phyloP scores from a whole-genome alignment of 1,284 basidiomycete genomes.

The Butyriboletus appendiculatus region DNA sequence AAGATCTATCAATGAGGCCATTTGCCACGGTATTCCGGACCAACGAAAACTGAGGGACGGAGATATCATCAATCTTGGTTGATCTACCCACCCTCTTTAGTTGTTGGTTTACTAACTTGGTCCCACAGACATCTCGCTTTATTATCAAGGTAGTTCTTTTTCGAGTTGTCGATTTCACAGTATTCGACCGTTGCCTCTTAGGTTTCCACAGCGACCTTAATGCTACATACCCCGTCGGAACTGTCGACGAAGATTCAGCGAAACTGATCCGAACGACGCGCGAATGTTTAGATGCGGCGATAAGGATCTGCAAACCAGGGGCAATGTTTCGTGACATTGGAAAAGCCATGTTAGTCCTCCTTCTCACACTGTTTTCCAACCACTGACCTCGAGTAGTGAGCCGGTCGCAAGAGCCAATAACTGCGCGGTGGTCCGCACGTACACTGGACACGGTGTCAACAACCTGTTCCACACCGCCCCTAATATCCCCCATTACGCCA shows the following conservation, averaged over 20 bases:
- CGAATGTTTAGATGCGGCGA: slow-evolving; percentile 82
- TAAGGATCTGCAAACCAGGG: slow-evolving; percentile 89
- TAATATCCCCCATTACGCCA: slow-evolving; percentile 84
- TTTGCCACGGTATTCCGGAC: slow-evolving; percentile 97
- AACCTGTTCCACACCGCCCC: slow-evolving; percentile 77
- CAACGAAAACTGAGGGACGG: slow-evolving; percentile 83
- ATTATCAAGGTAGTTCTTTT: slow-evolving; percentile 57
- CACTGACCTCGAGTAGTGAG: slow-evolving; percentile 52
- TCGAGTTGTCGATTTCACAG: background rate
- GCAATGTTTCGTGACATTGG: slow-evolving; percentile 84
- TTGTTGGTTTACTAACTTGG: slow-evolving; percentile 13
- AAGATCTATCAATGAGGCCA: slow-evolving; percentile 92
- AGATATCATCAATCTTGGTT: slow-evolving; percentile 93
- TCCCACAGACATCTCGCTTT: slow-evolving; percentile 58
- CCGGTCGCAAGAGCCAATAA: slow-evolving; percentile 78
- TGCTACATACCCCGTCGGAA: slow-evolving; percentile 87
- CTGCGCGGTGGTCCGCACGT: slow-evolving; percentile 84
- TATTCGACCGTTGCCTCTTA: slow-evolving; percentile 26
- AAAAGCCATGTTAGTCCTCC: slow-evolving; percentile 67
- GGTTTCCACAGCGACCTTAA: slow-evolving; percentile 93
- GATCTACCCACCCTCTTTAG: slow-evolving; percentile 1
- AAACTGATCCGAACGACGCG: slow-evolving; percentile 83
- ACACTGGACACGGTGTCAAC: slow-evolving; percentile 92
- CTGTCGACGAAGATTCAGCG: slow-evolving; percentile 79
- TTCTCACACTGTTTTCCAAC: slow-evolving; percentile 1